Percentiles rank a stretch among this genome's conserved stretches.
These are phyloP conservation scores for Casuarina equisetifolia DNA, from an alignment of 306 rosid species.

Conservation along the genomic window DNA sequence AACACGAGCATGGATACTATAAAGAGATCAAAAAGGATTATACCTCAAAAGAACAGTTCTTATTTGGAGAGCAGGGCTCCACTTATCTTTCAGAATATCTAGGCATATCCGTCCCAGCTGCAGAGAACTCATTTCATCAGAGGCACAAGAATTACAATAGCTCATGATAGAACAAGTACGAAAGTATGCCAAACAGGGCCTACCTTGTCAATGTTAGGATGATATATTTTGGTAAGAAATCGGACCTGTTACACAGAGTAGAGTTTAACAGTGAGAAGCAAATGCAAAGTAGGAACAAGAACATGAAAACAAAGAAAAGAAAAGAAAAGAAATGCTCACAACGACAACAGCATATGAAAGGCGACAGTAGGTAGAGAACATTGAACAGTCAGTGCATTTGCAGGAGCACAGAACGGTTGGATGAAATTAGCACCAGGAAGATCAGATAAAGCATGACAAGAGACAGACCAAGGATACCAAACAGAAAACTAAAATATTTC, in stretches of 20 bases:
- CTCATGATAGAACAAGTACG: neutral
- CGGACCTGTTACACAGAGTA: constrained; percentile 63
- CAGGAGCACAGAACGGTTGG: neutral
- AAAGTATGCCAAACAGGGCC: constrained; percentile 16
- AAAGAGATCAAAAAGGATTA: constrained; percentile 6
- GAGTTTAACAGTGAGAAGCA: constrained; percentile 8
- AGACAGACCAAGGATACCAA: neutral
- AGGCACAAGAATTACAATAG: constrained; percentile 10
- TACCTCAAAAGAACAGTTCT: constrained; percentile 94
- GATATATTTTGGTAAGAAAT: constrained; percentile 93
- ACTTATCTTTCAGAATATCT: constrained; percentile 88
- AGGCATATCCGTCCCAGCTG: constrained; percentile 95
- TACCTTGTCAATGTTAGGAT: constrained; percentile 98
- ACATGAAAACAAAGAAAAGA: constrained; percentile 14
- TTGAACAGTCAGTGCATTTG: neutral
- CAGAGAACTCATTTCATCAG: constrained; percentile 13
- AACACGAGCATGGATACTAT: neutral
- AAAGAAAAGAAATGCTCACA: neutral
- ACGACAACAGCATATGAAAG: neutral
- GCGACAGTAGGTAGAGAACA: neutral
- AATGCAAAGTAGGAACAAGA: neutral
- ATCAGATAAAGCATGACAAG: neutral
- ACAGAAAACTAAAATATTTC: neutral
- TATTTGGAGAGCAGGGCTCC: constrained; percentile 93
- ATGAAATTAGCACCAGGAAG: neutral